Percentiles rank a stretch among this genome's conserved stretches.
These are phyloP conservation scores for Aspergillus chevalieri DNA, from an alignment of 2,329 filamentous ascomycete genomes.

Conservation along the genomic window DNA sequence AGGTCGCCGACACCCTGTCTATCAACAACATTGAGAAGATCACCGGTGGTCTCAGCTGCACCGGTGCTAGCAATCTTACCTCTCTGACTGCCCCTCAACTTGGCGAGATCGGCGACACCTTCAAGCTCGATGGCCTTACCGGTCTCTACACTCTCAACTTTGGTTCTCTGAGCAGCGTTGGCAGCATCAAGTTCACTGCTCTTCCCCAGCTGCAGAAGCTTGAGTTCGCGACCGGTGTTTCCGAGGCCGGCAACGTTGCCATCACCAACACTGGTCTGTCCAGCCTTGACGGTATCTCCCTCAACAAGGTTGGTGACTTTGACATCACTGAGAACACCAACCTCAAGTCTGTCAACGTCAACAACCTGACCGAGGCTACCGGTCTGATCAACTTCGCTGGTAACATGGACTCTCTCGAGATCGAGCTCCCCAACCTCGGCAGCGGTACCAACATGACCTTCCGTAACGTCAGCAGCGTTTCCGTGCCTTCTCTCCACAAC, in stretches of 20 bases:
- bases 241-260: slow-evolving; percentile 59
- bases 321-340: slow-evolving; percentile 87
- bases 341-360: slow-evolving; percentile 64
- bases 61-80: slow-evolving; percentile 56
- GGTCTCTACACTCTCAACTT: slow-evolving; percentile 64
- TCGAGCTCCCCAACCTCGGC: slow-evolving; percentile 72
- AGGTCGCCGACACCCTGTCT: slow-evolving; percentile 52
- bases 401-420: slow-evolving; percentile 68
- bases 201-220: slow-evolving; percentile 59
- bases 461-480: slow-evolving; percentile 69
- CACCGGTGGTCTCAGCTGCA: slow-evolving; percentile 48
- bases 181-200: slow-evolving; percentile 63
- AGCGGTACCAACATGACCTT: slow-evolving; percentile 76
- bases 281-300: slow-evolving; percentile 72
- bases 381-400: slow-evolving; percentile 65
- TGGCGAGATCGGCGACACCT: slow-evolving; percentile 59
- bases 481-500: slow-evolving; percentile 63
- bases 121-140: slow-evolving; percentile 64
- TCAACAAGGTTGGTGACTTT: slow-evolving; percentile 65
- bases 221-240: slow-evolving; percentile 59
- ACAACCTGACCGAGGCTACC: slow-evolving; percentile 71
- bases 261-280: slow-evolving; percentile 83
- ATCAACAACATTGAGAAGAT: slow-evolving; percentile 59
- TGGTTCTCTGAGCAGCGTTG: slow-evolving; percentile 58
- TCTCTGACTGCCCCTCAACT: slow-evolving; percentile 58